These are phyloP conservation scores for Botryotinia convoluta DNA, from an alignment of 2,329 filamentous ascomycete species.

Conservation along the genomic window DNA sequence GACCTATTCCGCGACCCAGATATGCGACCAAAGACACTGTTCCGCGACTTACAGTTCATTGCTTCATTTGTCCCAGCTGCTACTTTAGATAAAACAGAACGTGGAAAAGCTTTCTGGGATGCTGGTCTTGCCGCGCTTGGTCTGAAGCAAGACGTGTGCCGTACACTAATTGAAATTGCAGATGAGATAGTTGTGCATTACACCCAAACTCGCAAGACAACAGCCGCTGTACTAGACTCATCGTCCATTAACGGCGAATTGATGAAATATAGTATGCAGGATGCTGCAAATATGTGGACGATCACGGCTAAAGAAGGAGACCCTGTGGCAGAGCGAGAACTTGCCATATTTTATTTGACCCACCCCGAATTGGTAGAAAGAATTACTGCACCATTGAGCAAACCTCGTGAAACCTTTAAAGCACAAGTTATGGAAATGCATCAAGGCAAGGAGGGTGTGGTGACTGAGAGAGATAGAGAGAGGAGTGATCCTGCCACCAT, in stretches of 20 bases:
- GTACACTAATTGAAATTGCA: constrained; percentile 64
- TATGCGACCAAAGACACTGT: constrained; percentile 75
- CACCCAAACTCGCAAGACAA: constrained; percentile 57
- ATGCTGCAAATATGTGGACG: constrained; percentile 85
- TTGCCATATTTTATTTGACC: constrained; percentile 90
- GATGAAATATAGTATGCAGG: constrained; percentile 67
- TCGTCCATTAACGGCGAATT: constrained; percentile 42
- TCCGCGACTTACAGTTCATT: constrained; percentile 77
- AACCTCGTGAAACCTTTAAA: constrained; percentile 86
- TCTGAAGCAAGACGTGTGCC: constrained; percentile 78
- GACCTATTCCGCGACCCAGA: constrained; percentile 64
- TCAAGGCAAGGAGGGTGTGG: constrained; percentile 43
- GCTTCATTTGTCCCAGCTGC: constrained; percentile 61
- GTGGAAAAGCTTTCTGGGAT: constrained; percentile 76
- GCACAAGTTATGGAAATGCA: constrained; percentile 76
- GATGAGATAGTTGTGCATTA: constrained; percentile 67
- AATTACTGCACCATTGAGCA: constrained; percentile 78
- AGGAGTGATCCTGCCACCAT: constrained; percentile 82
- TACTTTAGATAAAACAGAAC: constrained; percentile 60
- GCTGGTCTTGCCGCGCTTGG: constrained; percentile 84
- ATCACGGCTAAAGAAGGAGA: constrained; percentile 93
- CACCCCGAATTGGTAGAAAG: constrained; percentile 81
- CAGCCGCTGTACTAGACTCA: constrained; percentile 25
- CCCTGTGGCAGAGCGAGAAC: constrained; percentile 83
- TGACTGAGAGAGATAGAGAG: constrained; percentile 52